Base-by-base conservation (phyloP, 495 filamentous ascomycete genomes). In the Extremus antarcticus region DNA sequence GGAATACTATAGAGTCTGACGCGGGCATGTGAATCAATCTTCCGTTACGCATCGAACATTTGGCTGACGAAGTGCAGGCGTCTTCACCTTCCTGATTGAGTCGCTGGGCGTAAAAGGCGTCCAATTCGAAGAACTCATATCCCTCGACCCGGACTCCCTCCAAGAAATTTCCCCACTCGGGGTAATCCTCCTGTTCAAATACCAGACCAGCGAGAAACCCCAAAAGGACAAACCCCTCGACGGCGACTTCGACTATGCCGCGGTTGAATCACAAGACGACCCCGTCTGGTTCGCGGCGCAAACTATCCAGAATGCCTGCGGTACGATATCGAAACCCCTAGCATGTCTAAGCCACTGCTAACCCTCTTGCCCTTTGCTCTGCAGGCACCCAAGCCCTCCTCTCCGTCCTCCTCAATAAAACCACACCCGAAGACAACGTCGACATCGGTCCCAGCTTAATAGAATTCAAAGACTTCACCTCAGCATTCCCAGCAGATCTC, bases 181-280 rank as follows among this genome's bases (percentile, higher is more conserved):
- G 68, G 90, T 97, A 59, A 96, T 99, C 68, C 97, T 99, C 73
- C 88, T 99, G 68, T 99, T 99, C 82, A 97, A 95, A 75, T 99
- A 87, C 74, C 88, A 85, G 21, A 87, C 85, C 43, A 85, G 87
- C 68, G 74, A 81, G 54, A 79, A 78, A 51, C 65, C 72, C 40
- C 25, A 20, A 15, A 69, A 74, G 54, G 77, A 83, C 53, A 76
- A 79, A 20, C 85, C 87, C 40, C 68, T 74, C 39, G 86, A 95
- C 67, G 90, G 92, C 48, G 75, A 69, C 43, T 94, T 87, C 71
- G 91, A 95, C 72, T 72, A 74, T 55, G 76, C 74, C 11, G 86
- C 89, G 0, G 71, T 84, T 2, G 74, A 75, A 51, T 9, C 43
- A 9, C 24, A 23, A 43, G 50, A 58, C 3, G 0, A 54, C n/a